phyloP scores from a whole-genome alignment of 2,329 filamentous ascomycete species.

The Nothopassalora personata region DNA sequence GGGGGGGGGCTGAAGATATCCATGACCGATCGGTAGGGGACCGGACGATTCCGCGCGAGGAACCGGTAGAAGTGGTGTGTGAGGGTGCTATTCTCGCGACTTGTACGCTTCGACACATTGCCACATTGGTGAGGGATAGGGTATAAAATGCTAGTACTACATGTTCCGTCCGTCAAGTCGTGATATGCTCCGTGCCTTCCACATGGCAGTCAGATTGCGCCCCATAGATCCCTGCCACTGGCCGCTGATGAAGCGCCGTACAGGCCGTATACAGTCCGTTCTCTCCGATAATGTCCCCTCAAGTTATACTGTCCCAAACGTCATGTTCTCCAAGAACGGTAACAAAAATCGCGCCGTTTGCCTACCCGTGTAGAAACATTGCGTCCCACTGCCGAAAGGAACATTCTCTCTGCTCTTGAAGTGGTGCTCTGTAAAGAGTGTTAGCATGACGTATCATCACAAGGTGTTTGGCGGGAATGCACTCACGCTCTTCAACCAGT shows the following conservation, averaged over 20 bases:
- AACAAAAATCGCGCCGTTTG: slow-evolving; percentile 42
- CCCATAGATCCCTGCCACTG: not conserved
- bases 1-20: no score
- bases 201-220: not conserved
- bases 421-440: slow-evolving; percentile 33
- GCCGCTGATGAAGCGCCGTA: not conserved
- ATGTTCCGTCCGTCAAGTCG: not conserved
- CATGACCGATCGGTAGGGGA: no score
- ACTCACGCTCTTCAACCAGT: slow-evolving; percentile 41
- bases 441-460: not conserved
- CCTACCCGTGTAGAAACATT: slow-evolving; percentile 39
- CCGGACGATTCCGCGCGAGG: no score
- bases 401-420: slow-evolving; percentile 35
- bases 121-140: not conserved
- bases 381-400: slow-evolving; percentile 35
- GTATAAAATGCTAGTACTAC: not conserved
- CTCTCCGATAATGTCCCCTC: not conserved
- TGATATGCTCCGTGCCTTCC: not conserved
- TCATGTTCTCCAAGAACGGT: slow-evolving; percentile 23
- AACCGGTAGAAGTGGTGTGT: no score
- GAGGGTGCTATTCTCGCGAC: no score
- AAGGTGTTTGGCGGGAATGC: not conserved
- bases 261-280: not conserved
- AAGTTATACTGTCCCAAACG: not conserved
- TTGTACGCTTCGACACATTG: not conserved